Evolutionary conservation across 352 stramenopile genomes (phyloP).

Genomic region (Phytopythium cucurbitacearum): DNA sequence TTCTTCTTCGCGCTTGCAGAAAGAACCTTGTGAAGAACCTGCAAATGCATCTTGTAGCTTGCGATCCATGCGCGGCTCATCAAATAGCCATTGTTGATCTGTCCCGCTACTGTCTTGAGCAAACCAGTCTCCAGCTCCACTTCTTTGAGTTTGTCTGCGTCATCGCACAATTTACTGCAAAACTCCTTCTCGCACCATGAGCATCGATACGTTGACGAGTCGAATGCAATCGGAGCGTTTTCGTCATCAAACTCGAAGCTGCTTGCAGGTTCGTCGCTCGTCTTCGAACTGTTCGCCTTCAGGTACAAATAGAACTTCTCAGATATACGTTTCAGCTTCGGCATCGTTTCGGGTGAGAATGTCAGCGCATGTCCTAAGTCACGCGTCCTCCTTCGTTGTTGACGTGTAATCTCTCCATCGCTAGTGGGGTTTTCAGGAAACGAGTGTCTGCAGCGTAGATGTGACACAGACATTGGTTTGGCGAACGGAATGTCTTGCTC

Average conservation of each 20-base stretch:
- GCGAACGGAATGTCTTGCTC: slow-evolving; percentile 51
- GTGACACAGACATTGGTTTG: slow-evolving; percentile 41
- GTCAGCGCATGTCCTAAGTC: slow-evolving; percentile 7
- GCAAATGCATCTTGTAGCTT: slow-evolving; percentile 64
- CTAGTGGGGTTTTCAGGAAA: not conserved
- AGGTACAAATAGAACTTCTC: slow-evolving; percentile 42
- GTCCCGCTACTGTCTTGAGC: slow-evolving; percentile 33
- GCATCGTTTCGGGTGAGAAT: slow-evolving; percentile 49
- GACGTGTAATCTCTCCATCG: slow-evolving; percentile 1
- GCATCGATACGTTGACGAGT: slow-evolving; percentile 41
- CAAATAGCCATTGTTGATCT: slow-evolving; percentile 25
- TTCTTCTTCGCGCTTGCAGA: slow-evolving; percentile 23
- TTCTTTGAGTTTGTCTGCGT: slow-evolving; percentile 48
- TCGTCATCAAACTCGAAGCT: not conserved
- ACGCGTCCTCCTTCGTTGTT: slow-evolving; percentile 1
- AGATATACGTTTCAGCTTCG: slow-evolving; percentile 61
- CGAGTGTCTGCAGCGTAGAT: slow-evolving; percentile 47
- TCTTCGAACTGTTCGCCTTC: slow-evolving; percentile 25
- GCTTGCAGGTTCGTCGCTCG: slow-evolving; percentile 1
- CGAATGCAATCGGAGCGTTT: slow-evolving; percentile 28
- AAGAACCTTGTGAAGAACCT: slow-evolving; percentile 44
- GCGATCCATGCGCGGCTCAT: slow-evolving; percentile 72
- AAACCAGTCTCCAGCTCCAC: slow-evolving; percentile 42
- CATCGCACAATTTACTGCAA: slow-evolving; percentile 42
- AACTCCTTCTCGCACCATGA: slow-evolving; percentile 39